These are phyloP conservation scores for Chionographis japonica DNA, from an alignment of 106 monocot species.

Conservation along the genomic window DNA sequence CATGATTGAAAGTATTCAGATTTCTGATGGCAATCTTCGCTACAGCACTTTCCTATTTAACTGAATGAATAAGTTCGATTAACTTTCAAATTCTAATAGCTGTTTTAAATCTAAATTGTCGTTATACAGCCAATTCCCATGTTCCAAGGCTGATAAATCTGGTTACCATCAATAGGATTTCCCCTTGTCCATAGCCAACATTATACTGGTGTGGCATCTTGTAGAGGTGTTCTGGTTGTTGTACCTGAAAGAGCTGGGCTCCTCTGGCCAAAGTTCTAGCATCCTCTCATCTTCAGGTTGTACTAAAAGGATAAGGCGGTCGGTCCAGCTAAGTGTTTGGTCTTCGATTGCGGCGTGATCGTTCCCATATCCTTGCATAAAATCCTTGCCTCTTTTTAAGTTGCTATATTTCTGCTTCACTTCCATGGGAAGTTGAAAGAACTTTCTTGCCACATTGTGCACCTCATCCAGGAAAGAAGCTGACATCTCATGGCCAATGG, in stretches of 20 bases:
- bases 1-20: no score
- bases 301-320: slow-evolving; percentile 48
- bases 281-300: slow-evolving; percentile 50
- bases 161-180: no score
- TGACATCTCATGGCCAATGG: slow-evolving; percentile 29
- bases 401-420: slow-evolving; percentile 46
- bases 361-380: slow-evolving; percentile 59
- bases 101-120: no score
- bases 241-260: slow-evolving; percentile 49
- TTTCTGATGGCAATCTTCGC: no score
- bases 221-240: no score
- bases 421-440: slow-evolving; percentile 44
- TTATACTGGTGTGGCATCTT: no score
- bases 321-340: slow-evolving; percentile 51
- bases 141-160: no score
- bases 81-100: no score
- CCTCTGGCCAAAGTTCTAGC: slow-evolving; percentile 41
- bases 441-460: slow-evolving; percentile 20
- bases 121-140: no score
- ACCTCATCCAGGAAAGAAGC: slow-evolving; percentile 43
- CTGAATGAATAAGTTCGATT: no score
- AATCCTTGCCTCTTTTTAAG: slow-evolving; percentile 25
- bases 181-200: no score
- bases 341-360: slow-evolving; percentile 29
- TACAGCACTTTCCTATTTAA: no score